Evolutionary conservation across 2,329 filamentous ascomycete species (phyloP), one percentile per base, ranked within the genome.

Genomic region (Aspergillus sp.): DNA sequence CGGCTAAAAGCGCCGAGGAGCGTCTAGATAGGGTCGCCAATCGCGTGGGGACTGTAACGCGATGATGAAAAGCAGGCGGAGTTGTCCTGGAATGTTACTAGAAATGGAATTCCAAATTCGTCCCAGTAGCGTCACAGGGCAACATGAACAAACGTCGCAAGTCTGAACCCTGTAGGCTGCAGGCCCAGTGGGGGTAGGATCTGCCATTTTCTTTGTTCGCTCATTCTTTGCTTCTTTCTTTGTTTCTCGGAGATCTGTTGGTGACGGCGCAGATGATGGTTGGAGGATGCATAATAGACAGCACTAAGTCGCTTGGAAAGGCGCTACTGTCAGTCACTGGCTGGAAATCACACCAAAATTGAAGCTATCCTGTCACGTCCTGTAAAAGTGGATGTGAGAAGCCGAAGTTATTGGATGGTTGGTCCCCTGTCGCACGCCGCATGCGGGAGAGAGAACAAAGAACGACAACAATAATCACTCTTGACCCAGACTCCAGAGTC

Each of bases 11-110:
- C 19, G 41, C 50, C 6, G 41, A 49, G 46, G 31, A 49, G 45
- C 43, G 57, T 50, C 19, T 45, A 46, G 49, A 41, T 28, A 28
- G 41, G 53, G 51, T 43, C 43, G 22, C 25, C 25, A 53, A 17
- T 8, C 38, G 19, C 22, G n/a, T 43, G 47, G 63, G 48, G 45
- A 60, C 54, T 66, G 66, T 54, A 68, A 66, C 60, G 54, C 60
- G 63, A 62, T 60, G 56, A 60, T 65, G 59, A 61, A 62, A 55
- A 49, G 25, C 46, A 47, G 54, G 31, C 31, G 59, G 54, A 48
- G 54, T 25, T 43, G 56, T 59, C 62, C 65, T 61, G 63, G 61
- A 66, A 66, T 62, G 62, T 43, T 64, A 65, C 54, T 41, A 51
- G 54, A 55, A 61, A 62, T 53, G 52, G 55, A 57, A 62, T 60